phyloP scores from a whole-genome alignment of 208 protist species.

The Balamuthia mandrillaris region DNA sequence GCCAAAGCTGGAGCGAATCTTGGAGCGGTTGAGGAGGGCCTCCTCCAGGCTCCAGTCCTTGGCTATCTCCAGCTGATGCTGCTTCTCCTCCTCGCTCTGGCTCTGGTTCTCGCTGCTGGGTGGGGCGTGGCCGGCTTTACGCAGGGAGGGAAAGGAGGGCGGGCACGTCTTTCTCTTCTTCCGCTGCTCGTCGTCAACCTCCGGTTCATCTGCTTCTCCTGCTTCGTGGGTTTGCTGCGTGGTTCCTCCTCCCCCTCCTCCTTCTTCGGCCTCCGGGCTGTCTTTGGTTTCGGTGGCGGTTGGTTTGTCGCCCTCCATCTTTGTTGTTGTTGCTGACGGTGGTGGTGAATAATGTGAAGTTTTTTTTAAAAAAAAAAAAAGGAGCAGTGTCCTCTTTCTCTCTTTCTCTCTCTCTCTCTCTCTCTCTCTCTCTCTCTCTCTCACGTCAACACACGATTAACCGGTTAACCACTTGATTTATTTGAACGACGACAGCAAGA shows the following conservation, averaged over 20 bases:
- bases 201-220: background rate
- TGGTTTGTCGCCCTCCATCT: background rate
- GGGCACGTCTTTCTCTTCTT: background rate
- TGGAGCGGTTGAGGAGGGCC: too few species aligned
- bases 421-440: too few species aligned
- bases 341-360: background rate
- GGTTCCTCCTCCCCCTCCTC: background rate
- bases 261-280: background rate
- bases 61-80: too few species aligned
- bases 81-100: background rate
- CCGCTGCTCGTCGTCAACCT: background rate
- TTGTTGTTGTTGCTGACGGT: too few species aligned
- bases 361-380: background rate
- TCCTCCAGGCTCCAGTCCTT: too few species aligned
- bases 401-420: background rate
- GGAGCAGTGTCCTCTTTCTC: background rate
- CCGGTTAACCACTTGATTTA: too few species aligned
- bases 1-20: too few species aligned
- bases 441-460: too few species aligned
- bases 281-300: background rate
- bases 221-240: background rate
- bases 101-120: background rate
- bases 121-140: background rate
- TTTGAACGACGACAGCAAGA: too few species aligned
- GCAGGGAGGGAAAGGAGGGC: too few species aligned